Conservation (phyloP, 306 rosid species). For the Parietaria judaica region DNA sequence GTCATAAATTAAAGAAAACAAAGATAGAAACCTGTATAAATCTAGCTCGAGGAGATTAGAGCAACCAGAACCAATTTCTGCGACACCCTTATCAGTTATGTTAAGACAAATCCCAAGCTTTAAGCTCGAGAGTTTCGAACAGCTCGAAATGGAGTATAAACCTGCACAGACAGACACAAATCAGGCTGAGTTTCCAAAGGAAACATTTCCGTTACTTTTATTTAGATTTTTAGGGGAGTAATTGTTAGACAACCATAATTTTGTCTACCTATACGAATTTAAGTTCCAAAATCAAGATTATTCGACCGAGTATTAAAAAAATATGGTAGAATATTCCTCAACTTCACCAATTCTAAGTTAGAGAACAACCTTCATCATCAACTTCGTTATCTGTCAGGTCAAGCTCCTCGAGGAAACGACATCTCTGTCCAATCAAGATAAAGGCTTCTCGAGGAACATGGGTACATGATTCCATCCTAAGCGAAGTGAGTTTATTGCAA, state of each 20-base stretch:
- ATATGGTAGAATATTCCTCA: conserved; percentile 11
- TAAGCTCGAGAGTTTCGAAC: conserved; percentile 57
- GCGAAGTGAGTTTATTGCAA: conserved; percentile 61
- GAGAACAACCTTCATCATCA: conserved; percentile 66
- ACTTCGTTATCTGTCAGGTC: conserved; percentile 89
- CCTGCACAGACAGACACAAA: conserved; percentile 37
- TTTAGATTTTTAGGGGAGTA: too few relatives aligned
- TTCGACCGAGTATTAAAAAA: background rate
- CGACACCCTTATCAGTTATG: conserved; percentile 70
- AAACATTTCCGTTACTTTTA: too few relatives aligned
- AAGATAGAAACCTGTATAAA: conserved; percentile 57
- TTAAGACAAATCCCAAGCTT: conserved; percentile 86
- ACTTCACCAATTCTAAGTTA: conserved; percentile 7
- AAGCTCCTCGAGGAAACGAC: conserved; percentile 66
- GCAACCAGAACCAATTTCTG: conserved; percentile 58
- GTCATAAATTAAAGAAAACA: background rate
- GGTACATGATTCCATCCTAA: conserved; percentile 84
- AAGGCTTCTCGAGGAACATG: conserved; percentile 69
- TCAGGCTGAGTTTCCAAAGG: conserved; percentile 11
- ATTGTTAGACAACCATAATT: too few relatives aligned
- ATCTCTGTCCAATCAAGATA: conserved; percentile 56
- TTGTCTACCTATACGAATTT: too few relatives aligned
- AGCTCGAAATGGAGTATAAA: conserved; percentile 53
- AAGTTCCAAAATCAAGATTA: background rate
- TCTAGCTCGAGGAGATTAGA: conserved; percentile 72